Percentiles rank a stretch among this genome's conserved stretches.
These are phyloP conservation scores for Malassezia psittaci DNA, from an alignment of 1,284 basidiomycete species.

Conservation along the genomic window DNA sequence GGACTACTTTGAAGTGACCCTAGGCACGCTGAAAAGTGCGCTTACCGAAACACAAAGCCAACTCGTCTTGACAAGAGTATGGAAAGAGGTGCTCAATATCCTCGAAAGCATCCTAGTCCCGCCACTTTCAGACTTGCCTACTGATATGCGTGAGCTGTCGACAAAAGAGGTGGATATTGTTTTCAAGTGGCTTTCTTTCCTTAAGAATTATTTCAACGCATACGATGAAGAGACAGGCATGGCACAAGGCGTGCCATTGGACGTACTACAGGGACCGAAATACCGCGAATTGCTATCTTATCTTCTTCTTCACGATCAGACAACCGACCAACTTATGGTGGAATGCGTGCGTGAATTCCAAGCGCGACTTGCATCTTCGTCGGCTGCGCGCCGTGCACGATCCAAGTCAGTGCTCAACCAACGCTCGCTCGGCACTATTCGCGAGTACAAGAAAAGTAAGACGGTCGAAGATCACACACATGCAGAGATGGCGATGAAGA, in stretches of 20 bases:
- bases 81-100: conserved; percentile 87
- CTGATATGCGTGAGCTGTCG: conserved; percentile 76
- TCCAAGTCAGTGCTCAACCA: conserved; percentile 56
- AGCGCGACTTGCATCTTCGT: conserved; percentile 27
- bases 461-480: conserved; percentile 51
- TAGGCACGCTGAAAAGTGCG: conserved; percentile 80
- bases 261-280: conserved; percentile 85
- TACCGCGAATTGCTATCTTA: conserved; percentile 59
- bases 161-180: conserved; percentile 96
- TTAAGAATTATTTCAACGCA: conserved; percentile 89
- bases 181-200: conserved; percentile 80
- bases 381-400: conserved; percentile 58
- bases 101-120: conserved; percentile 85
- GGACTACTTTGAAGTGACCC: conserved; percentile 91
- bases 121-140: conserved; percentile 74
- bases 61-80: conserved; percentile 82
- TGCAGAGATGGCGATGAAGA: conserved; percentile 37
- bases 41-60: conserved; percentile 62
- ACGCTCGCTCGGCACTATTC: conserved; percentile 85
- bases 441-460: conserved; percentile 86
- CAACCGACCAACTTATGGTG: conserved; percentile 51
- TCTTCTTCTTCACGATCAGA: conserved; percentile 38
- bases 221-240: conserved; percentile 71
- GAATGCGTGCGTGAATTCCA: conserved; percentile 91
- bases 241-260: conserved; percentile 58